Evolutionary conservation across 495 filamentous ascomycete species (phyloP).

Genomic region (Xylona heveae): DNA sequence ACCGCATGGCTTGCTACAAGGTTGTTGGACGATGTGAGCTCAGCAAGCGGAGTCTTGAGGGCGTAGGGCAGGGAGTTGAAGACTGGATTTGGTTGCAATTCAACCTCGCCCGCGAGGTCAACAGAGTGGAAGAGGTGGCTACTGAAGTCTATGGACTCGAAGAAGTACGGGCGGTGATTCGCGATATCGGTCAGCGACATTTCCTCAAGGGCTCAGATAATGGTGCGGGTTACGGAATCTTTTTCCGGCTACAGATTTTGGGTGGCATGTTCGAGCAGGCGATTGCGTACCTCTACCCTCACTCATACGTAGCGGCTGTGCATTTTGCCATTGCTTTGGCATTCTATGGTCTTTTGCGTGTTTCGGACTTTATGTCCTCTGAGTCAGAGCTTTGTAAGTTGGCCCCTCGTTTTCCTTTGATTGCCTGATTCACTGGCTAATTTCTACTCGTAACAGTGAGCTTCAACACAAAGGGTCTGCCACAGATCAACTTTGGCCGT

Average conservation of each 20-base stretch:
- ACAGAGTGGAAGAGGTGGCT: slow-evolving; percentile 61
- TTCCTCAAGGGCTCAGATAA: slow-evolving; percentile 53
- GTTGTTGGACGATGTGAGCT: slow-evolving; percentile 90
- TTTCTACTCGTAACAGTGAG: slow-evolving; percentile 24
- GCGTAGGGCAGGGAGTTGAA: slow-evolving; percentile 58
- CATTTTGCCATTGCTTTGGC: slow-evolving; percentile 82
- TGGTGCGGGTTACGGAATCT: slow-evolving; percentile 56
- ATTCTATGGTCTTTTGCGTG: slow-evolving; percentile 80
- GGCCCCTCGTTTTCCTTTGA: slow-evolving; percentile 5
- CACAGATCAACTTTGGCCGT: slow-evolving; percentile 84
- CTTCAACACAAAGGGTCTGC: slow-evolving; percentile 49
- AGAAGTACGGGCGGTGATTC: slow-evolving; percentile 65
- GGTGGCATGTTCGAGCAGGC: slow-evolving; percentile 93
- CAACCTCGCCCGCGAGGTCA: slow-evolving; percentile 70
- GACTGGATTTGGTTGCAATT: slow-evolving; percentile 98
- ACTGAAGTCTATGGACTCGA: slow-evolving; percentile 74
- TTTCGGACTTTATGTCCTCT: slow-evolving; percentile 46
- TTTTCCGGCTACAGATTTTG: slow-evolving; percentile 77
- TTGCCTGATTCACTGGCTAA: slow-evolving; percentile 3
- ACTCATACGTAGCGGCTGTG: slow-evolving; percentile 76
- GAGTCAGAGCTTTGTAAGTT: slow-evolving; percentile 51
- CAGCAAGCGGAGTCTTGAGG: slow-evolving; percentile 53
- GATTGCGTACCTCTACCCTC: slow-evolving; percentile 69
- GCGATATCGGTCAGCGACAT: slow-evolving; percentile 72
- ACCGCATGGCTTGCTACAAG: slow-evolving; percentile 94